Percentiles rank a stretch among this genome's conserved stretches.
Evolutionary conservation across 345 rosid genomes (phyloP).

Genomic region (Eucalyptus coolabah): DNA sequence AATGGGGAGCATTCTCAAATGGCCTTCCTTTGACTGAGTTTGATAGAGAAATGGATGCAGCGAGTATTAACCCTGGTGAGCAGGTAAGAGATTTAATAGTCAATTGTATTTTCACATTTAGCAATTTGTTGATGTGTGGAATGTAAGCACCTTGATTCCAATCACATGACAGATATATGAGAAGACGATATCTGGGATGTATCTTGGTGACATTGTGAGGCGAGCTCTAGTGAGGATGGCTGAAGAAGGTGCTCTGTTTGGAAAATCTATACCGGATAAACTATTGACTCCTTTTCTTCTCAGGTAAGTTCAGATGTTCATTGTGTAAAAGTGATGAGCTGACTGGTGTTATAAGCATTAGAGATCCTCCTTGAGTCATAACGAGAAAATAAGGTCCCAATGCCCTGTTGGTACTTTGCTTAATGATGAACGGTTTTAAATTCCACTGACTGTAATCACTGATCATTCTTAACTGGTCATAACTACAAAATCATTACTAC

Average conservation of each 20-base stretch:
- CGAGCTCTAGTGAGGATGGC: conserved; percentile 51
- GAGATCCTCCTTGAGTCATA: not conserved
- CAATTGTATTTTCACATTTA: not conserved
- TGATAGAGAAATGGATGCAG: conserved; percentile 69
- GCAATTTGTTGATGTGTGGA: not conserved
- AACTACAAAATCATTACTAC: not conserved
- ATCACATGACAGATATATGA: conserved; percentile 45
- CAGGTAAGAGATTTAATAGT: conserved; percentile 34
- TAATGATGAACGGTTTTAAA: not conserved
- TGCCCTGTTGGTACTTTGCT: not conserved
- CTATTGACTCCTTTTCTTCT: conserved; percentile 39
- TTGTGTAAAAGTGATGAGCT: not conserved
- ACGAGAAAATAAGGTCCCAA: not conserved
- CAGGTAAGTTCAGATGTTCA: conserved; percentile 11
- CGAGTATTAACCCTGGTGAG: conserved; percentile 73
- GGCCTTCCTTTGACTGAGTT: conserved; percentile 58
- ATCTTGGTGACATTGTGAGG: conserved; percentile 81
- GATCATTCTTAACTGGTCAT: not conserved
- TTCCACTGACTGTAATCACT: not conserved
- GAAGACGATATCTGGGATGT: conserved; percentile 94
- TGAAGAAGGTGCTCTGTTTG: conserved; percentile 44
- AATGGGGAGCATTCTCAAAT: conserved; percentile 84
- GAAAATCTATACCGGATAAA: conserved; percentile 25
- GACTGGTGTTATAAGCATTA: not conserved
- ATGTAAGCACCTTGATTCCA: not conserved